Evolutionary conservation across 2,329 filamentous ascomycete species (phyloP).

Genomic region (Exophiala viscosa): DNA sequence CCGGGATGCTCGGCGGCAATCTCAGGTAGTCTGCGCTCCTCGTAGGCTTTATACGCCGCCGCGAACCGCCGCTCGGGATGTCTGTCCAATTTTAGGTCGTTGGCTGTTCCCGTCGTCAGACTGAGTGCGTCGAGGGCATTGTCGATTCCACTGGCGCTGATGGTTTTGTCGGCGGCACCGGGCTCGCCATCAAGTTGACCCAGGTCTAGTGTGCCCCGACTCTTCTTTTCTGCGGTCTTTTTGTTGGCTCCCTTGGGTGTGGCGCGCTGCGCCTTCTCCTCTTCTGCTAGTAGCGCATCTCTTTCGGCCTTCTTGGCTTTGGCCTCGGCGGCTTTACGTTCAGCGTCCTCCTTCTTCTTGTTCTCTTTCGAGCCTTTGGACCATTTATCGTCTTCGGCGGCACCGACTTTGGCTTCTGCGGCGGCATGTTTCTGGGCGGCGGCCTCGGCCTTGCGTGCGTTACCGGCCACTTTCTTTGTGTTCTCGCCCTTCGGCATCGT

Average conservation of each 20-base stretch:
- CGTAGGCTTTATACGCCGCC: constrained; percentile 77
- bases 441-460: constrained; percentile 82
- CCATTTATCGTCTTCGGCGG: constrained; percentile 74
- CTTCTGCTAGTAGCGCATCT: constrained; percentile 75
- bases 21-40: constrained; percentile 76
- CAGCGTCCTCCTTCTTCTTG: constrained; percentile 86
- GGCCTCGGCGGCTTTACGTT: constrained; percentile 75
- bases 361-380: constrained; percentile 77
- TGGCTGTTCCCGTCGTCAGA: constrained; percentile 56
- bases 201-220: constrained; percentile 66
- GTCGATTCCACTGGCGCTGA: constrained; percentile 86
- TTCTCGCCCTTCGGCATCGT: constrained; percentile 52
- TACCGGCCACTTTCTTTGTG: constrained; percentile 83
- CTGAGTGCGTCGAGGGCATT: constrained; percentile 85
- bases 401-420: constrained; percentile 63
- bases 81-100: constrained; percentile 69
- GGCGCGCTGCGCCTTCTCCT: constrained; percentile 66
- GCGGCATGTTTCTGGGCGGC: constrained; percentile 75
- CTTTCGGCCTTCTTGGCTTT: constrained; percentile 90
- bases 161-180: constrained; percentile 46
- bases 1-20: constrained; percentile 81
- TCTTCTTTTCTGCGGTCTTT: constrained; percentile 51
- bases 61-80: constrained; percentile 86
- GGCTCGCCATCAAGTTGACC: constrained; percentile 65
- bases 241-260: constrained; percentile 58